Conservation (phyloP, 2,329 filamentous ascomycete species). For the Aspergillus sp. region DNA sequence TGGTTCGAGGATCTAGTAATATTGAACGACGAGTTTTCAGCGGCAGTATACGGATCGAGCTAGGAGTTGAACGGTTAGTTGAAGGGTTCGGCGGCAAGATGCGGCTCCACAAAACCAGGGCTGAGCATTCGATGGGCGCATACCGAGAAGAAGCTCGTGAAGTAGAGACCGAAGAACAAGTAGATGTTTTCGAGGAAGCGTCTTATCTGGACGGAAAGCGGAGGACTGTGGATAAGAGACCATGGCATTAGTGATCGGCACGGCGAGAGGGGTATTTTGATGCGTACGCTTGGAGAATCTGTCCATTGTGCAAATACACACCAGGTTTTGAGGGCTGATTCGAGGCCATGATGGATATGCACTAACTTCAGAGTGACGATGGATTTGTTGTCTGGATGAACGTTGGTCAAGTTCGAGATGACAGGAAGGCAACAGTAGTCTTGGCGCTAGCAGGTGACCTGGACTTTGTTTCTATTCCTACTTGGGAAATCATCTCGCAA, state of each 20-base stretch:
- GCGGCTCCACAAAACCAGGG: not conserved
- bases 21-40: conserved; percentile 53
- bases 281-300: conserved; percentile 41
- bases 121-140: conserved; percentile 19
- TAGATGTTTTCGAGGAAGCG: conserved; percentile 50
- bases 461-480: conserved; percentile 17
- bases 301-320: conserved; percentile 47
- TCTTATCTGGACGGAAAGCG: conserved; percentile 48
- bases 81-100: not conserved
- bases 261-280: not conserved
- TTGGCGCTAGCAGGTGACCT: conserved; percentile 18
- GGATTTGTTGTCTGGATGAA: conserved; percentile 2
- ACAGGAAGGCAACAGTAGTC: conserved; percentile 1
- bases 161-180: conserved; percentile 54
- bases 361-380: conserved; percentile 8
- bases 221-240: conserved; percentile 41
- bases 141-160: conserved; percentile 55
- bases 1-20: conserved; percentile 36
- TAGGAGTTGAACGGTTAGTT: conserved; percentile 29
- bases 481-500: not conserved
- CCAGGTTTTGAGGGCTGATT: conserved; percentile 31
- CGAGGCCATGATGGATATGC: conserved; percentile 37
- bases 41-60: conserved; percentile 53
- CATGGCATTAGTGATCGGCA: conserved; percentile 10
- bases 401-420: not conserved